Base-by-base conservation (phyloP, 1,284 basidiomycete species). In the Cryptococcus wingfieldii region DNA sequence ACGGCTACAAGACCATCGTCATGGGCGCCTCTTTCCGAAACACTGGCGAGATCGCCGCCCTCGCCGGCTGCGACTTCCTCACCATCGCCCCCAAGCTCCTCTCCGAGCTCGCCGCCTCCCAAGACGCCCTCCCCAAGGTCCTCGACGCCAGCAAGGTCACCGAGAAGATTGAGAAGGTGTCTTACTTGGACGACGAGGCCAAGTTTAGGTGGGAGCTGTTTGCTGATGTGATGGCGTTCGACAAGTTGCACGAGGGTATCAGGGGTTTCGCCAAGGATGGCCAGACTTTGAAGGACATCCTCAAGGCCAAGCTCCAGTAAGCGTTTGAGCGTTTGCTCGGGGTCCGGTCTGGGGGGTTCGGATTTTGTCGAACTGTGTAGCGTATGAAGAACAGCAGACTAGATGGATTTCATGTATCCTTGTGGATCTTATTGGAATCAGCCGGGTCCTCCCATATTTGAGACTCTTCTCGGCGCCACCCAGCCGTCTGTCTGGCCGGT, bases 21-120 rank as follows among this genome's bases (percentile, higher is more conserved):
- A 98, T 98, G 95, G 95, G 95, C 77, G 95, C 95, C 61, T 96
- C 92, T 53, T 98, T 98, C 93, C 89, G 92, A 75, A 95, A 95
- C 82, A 79, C 79, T 56, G 89, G 90, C 70, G 95, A 98, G 82
- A 97, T 98, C 81, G 89, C 87, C 77, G 84, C 90, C 19, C 85
- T 98, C 54, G 93, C 94, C 60, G 95, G 95, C 69, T 89, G 94
- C 65, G 95, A 98, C 81, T 96, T 89, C 85, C 82, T 98, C 64
- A 98, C 95, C 72, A 97, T 98, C 74, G 82, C 94, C 14, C 95
- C 95, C 61, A 74, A 84, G 56, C 84, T 98, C 49, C 87, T 98
- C 65, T 90, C 97, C 76, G 86, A 97, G 80, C 87, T 97, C 76
- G 87, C 89, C 82, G 86, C 86, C 69, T 89, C 87, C 37, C 81